phyloP scores from a whole-genome alignment of 2,329 filamentous ascomycete genomes.

The Dothiorella sarmentorum region DNA sequence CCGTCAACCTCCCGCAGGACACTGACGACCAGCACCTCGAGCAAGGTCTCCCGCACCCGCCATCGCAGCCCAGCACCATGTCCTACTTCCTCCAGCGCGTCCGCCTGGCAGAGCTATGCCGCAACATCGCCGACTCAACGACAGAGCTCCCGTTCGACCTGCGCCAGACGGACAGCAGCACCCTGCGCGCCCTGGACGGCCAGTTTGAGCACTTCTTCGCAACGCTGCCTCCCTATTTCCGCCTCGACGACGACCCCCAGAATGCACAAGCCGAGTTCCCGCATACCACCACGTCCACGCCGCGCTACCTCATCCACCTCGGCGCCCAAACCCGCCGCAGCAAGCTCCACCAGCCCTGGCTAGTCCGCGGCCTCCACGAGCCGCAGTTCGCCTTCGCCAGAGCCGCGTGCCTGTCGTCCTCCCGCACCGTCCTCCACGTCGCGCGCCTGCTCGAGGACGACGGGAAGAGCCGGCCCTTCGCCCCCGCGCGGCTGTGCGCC shows the following conservation, averaged over 20 bases:
- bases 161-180: not conserved
- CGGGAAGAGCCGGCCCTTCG: not conserved
- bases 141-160: slow-evolving; percentile 23
- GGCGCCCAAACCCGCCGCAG: not conserved
- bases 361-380: not conserved
- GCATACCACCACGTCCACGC: no score
- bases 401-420: not conserved
- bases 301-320: not conserved
- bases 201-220: not conserved
- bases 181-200: not conserved
- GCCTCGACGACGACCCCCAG: not conserved
- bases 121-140: slow-evolving; percentile 35
- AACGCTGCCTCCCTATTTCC: not conserved
- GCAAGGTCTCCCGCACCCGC: slow-evolving; percentile 15
- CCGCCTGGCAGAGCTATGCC: slow-evolving; percentile 30
- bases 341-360: not conserved
- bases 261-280: no score
- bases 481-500: not conserved
- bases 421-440: not conserved
- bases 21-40: slow-evolving; percentile 35
- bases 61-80: slow-evolving; percentile 35
- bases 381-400: not conserved
- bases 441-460: not conserved
- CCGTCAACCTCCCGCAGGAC: slow-evolving; percentile 36
- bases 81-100: slow-evolving; percentile 36